Conservation (phyloP, 495 filamentous ascomycete genomes). For the Penicillium tannophilum region DNA sequence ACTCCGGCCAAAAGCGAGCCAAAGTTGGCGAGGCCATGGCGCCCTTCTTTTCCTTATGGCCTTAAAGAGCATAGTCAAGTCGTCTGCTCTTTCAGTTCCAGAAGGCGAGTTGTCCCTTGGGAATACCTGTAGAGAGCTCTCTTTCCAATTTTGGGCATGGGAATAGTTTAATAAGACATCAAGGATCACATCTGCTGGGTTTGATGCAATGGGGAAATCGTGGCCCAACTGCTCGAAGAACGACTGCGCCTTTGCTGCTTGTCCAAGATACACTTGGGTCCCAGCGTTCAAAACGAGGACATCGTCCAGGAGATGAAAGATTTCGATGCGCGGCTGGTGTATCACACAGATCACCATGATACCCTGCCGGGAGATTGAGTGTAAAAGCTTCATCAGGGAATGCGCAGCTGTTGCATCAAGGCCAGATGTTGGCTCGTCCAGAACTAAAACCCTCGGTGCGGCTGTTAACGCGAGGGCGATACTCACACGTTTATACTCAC, state of each 20-base stretch:
- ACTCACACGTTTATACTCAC: conserved; percentile 65
- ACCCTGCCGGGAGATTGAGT: conserved; percentile 68
- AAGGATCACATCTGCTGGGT: conserved; percentile 25
- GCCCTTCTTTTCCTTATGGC: conserved; percentile 46
- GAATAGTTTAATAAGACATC: background rate
- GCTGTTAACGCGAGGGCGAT: conserved; percentile 57
- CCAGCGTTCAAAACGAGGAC: conserved; percentile 73
- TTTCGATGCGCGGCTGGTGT: conserved; percentile 75
- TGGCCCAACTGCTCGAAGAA: conserved; percentile 54
- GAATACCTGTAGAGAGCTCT: background rate
- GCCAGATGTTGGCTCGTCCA: conserved; percentile 78
- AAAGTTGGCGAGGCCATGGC: conserved; percentile 41
- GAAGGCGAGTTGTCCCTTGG: background rate
- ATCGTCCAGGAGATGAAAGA: conserved; percentile 77
- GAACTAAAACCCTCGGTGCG: conserved; percentile 65
- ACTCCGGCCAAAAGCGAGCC: conserved; percentile 48
- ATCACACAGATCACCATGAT: conserved; percentile 73
- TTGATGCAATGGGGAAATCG: conserved; percentile 26
- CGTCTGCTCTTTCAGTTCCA: background rate
- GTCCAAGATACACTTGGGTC: conserved; percentile 71
- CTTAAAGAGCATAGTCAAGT: conserved; percentile 4
- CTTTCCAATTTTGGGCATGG: background rate
- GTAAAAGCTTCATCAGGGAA: conserved; percentile 60
- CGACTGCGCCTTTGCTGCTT: conserved; percentile 53
- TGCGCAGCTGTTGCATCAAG: conserved; percentile 75